A percentile compares a stretch with the other conserved stretches of the same genome.
These are phyloP conservation scores for Phytophthora cactorum DNA, from an alignment of 352 stramenopile species.

Conservation along the genomic window DNA sequence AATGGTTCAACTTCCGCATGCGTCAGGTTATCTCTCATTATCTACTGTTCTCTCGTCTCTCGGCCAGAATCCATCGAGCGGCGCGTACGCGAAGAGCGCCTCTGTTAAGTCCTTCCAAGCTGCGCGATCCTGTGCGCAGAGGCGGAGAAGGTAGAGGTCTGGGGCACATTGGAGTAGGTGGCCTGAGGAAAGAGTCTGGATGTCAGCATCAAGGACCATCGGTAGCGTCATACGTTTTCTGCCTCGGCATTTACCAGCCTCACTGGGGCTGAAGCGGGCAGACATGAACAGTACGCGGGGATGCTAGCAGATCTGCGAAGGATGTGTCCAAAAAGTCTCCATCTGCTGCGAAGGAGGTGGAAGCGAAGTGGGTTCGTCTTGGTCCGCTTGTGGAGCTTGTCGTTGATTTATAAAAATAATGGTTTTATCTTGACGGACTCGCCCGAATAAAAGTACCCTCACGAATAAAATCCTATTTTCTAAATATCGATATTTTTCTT, in stretches of 20 bases:
- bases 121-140: not conserved
- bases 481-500: too few species aligned
- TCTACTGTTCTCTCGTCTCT: constrained; percentile 1
- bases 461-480: too few species aligned
- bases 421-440: too few species aligned
- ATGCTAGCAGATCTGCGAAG: not conserved
- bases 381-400: not conserved
- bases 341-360: not conserved
- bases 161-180: not conserved
- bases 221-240: not conserved
- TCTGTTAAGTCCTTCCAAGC: not conserved
- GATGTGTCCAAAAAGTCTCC: not conserved
- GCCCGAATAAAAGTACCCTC: too few species aligned
- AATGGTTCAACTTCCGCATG: too few species aligned
- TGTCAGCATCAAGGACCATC: not conserved
- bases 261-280: not conserved
- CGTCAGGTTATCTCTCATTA: not conserved
- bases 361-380: not conserved
- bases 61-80: not conserved
- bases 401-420: too few species aligned
- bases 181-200: not conserved
- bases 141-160: not conserved
- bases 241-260: not conserved
- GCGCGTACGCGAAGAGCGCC: not conserved
- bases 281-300: not conserved